A percentile compares a stretch with the other conserved stretches of the same genome.
Evolutionary conservation across 129 eudicot species (phyloP).

Genomic region (Artemisia annua): DNA sequence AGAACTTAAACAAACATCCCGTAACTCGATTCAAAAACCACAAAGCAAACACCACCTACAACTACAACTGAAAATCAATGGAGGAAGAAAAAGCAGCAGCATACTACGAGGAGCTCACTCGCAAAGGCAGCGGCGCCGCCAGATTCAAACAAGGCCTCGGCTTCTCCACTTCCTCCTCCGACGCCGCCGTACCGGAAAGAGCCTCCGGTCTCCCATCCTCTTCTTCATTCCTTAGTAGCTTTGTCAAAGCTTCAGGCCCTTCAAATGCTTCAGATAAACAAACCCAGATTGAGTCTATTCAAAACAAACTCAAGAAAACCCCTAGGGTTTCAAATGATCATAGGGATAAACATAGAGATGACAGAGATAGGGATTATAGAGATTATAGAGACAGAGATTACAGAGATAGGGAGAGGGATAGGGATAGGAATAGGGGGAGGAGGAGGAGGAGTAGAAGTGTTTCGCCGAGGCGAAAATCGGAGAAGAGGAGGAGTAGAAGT

Average conservation of each 20-base stretch:
- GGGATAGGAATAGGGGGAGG: conserved; percentile 36
- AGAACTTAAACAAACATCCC: too few relatives aligned
- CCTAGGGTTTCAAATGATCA: conserved; percentile 36
- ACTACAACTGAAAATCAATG: conserved; percentile 45
- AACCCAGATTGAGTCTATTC: conserved; percentile 62
- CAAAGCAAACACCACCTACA: too few relatives aligned
- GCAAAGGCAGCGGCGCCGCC: conserved; percentile 91
- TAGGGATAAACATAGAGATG: conserved; percentile 23
- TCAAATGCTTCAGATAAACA: conserved; percentile 54
- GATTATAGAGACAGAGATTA: too few relatives aligned
- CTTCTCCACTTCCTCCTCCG: conserved; percentile 49
- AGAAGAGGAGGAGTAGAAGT: too few relatives aligned
- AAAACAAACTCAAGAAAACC: conserved; percentile 65
- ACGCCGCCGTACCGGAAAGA: too few relatives aligned
- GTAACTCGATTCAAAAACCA: too few relatives aligned
- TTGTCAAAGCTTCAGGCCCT: conserved; percentile 83
- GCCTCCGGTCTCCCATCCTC: conserved; percentile 57
- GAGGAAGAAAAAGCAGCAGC: conserved; percentile 96
- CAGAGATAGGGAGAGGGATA: conserved; percentile 36
- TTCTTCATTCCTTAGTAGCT: conserved; percentile 66
- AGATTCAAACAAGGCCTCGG: conserved; percentile 97
- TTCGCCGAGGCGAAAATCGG: conserved; percentile 48
- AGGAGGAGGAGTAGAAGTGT: conserved; percentile 32
- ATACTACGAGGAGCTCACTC: conserved; percentile 86
- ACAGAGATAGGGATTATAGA: conserved; percentile 21